Evolutionary conservation across 176 grass and related monocot genomes (phyloP).

Genomic region (Rhynchospora pubera): DNA sequence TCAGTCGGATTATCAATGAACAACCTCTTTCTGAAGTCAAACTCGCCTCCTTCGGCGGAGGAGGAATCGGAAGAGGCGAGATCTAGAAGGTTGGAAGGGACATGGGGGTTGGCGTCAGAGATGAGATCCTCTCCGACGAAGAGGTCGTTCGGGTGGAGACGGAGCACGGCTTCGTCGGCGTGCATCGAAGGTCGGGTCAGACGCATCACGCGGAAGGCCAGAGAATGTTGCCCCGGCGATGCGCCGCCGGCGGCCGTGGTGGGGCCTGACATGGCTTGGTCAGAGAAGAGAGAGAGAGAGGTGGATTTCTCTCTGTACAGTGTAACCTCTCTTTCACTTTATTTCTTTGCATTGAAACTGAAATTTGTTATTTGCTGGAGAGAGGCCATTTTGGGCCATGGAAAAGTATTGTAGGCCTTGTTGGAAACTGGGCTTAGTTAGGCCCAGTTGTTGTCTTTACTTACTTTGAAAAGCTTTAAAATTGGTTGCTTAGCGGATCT

Average conservation of each 20-base stretch:
- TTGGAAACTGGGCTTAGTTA: not conserved
- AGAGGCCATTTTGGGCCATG: not conserved
- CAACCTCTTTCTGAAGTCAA: constrained; percentile 81
- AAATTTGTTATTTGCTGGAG: not conserved
- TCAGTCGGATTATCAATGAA: constrained; percentile 70
- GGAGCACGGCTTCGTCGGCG: constrained; percentile 64
- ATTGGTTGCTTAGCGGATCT: not conserved
- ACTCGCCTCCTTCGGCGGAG: constrained; percentile 43
- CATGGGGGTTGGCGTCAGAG: constrained; percentile 34
- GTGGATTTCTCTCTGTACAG: not conserved
- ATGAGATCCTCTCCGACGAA: constrained; percentile 81
- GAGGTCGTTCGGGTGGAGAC: constrained; percentile 73
- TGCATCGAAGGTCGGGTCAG: constrained; percentile 80
- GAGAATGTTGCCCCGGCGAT: constrained; percentile 44
- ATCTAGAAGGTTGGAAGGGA: constrained; percentile 19
- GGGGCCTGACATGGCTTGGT: constrained; percentile 22
- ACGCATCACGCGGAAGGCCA: constrained; percentile 96
- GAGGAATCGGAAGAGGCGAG: constrained; percentile 23
- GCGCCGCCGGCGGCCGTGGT: not conserved
- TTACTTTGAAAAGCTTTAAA: not conserved
- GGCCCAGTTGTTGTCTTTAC: not conserved
- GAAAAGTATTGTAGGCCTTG: not conserved
- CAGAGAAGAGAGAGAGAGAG: not conserved
- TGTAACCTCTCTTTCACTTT: not conserved
- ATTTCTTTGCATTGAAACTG: no score